Evolutionary conservation across 164 flowering plant genomes (phyloP), one percentile per base, ranked within the genome.

Genomic region (Akebia trifoliata): DNA sequence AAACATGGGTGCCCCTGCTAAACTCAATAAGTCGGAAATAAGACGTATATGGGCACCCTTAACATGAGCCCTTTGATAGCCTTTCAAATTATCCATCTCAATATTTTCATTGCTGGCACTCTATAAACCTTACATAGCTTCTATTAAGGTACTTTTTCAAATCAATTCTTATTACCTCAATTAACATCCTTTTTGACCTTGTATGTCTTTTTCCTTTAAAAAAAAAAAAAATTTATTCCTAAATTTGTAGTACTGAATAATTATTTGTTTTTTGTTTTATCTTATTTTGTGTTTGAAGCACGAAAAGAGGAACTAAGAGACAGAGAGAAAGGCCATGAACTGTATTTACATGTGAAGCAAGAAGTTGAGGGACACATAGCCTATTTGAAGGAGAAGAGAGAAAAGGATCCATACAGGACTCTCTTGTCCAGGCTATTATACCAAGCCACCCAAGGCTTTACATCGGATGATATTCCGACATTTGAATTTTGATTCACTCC

Each of bases 341-440:
- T 87, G 53, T 87, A 87, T 54, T 28, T 76, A 37, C 66, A 75
- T 9, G 72, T 77, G 4, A 79, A 82, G 47, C 64, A 75, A 1
- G 84, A 84, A 59, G 91, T 87, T 24, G 89, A 81, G 62, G 62
- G 60, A 6, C 71, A 71, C 63, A 54, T 87, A 15, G 69, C 60
- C 40, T 87, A 77, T 52, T 59, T 87, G 67, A 79, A 72, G 67
- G 71, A 72, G 69, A 87, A 81, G 50, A 74, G 95, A 63, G 75
- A 87, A 64, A 39, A 46, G 21, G 95, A 87, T 46, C 89, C 89
- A 50, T 87, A 83, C 50, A 66, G 91, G 68, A 67, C 60, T 64
- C 26, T 87, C 7, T 4, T 75, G 21, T 40, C 80, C 22, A 82
- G 96, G 24, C 46, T 78, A 10, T 0, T 54, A 18, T 81, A 81